Evolutionary conservation across 2,329 filamentous ascomycete genomes (phyloP), one percentile per base, ranked within the genome.

Genomic region (Neofusicoccum laricinum): DNA sequence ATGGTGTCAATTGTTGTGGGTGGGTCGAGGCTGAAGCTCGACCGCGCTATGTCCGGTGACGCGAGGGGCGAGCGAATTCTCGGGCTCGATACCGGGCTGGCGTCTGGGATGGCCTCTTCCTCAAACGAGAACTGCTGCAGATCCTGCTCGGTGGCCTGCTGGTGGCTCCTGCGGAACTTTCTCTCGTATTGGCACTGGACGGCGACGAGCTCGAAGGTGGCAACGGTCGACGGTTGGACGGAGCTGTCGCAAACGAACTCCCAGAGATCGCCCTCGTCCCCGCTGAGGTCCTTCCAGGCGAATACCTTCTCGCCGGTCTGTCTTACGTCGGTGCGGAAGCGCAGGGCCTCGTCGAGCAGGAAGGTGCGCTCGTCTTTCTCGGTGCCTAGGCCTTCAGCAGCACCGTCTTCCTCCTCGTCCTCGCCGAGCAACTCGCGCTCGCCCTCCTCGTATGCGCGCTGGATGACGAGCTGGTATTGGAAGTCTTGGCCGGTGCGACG

Each of bases 281-380:
- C 95, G 71, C 93, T 97, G 66, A 98, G 80, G 74, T 99, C 95
- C 69, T 90, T 89, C 95, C 95, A 99, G 66, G 94, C 94, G 68
- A 99, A 85, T 8, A 98, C 88, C 72, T 90, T 92, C 70, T 96
- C 91, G 21, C 90, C 91, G 41, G 87, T 88, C 67, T 92, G 88
- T 68, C 93, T 86, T 67, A 90, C 86, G 75, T 96, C 92, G 48
- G 92, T 90, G 64, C 94, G 89, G 72, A 99, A 92, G 73, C 92
- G 92, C 41, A 99, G 84, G 62, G 88, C 87, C 76, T 97, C 90
- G 85, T 98, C 94, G n/a, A 99, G 88, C 53, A 98, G 79, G 75
- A 98, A 99, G 0, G 90, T 94, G 82, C 97, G 97, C 80, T 99
- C 95, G 89, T 99, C 96, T 71, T 93, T 92, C 72, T 97, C 93